These are phyloP conservation scores for Fusarium tupiense DNA, from an alignment of 2,329 filamentous ascomycete genomes.

Conservation along the genomic window DNA sequence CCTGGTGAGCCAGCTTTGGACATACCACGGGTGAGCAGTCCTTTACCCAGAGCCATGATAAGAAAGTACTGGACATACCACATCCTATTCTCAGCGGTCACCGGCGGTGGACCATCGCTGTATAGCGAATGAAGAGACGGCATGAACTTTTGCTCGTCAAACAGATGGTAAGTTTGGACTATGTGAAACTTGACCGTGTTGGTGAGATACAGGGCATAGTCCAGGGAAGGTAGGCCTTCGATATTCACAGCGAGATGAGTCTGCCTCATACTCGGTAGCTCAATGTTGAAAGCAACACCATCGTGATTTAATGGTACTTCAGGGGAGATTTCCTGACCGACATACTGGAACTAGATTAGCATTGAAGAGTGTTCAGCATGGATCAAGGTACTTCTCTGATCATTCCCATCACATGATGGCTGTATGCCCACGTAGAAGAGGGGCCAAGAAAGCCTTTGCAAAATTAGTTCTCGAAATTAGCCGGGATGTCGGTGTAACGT, in stretches of 20 bases:
- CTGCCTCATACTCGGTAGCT: background rate
- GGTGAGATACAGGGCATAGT: background rate
- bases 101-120: background rate
- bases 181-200: background rate
- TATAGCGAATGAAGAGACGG: background rate
- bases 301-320: background rate
- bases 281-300: background rate
- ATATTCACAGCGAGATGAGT: background rate
- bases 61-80: background rate
- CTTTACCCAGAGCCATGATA: background rate
- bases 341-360: background rate
- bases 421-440: background rate
- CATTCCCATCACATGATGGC: background rate
- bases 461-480: fast-evolving
- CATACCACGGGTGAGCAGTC: background rate
- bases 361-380: too few relatives aligned
- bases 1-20: background rate
- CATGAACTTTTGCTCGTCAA: background rate
- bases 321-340: background rate
- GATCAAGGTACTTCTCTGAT: background rate
- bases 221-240: background rate
- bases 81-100: background rate
- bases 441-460: background rate
- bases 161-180: background rate
- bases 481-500: background rate